phyloP scores from a whole-genome alignment of 2,329 filamentous ascomycete species.

The Niveomyces coronatus region DNA sequence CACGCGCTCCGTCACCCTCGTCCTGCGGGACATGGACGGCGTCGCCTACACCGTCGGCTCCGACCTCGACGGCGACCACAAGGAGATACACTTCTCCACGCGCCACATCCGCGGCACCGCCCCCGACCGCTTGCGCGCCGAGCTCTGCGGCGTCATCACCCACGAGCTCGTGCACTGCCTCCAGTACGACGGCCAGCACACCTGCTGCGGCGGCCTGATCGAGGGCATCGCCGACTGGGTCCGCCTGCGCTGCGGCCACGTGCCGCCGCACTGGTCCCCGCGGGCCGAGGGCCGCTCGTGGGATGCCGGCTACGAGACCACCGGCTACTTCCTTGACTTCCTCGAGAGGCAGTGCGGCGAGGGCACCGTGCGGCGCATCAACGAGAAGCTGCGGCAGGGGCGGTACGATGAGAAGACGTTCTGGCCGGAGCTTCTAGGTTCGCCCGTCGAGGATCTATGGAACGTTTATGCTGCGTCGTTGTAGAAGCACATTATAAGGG shows the following conservation, averaged over 20 bases:
- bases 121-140: constrained; percentile 36
- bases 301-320: constrained; percentile 85
- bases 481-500: constrained; percentile 9
- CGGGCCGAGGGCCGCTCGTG: constrained; percentile 47
- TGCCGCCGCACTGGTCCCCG: constrained; percentile 74
- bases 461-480: constrained; percentile 48
- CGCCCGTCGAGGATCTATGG: constrained; percentile 61
- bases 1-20: constrained; percentile 78
- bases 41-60: constrained; percentile 82
- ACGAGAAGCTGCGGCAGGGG: constrained; percentile 53
- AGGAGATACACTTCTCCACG: constrained; percentile 83
- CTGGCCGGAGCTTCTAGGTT: constrained; percentile 59
- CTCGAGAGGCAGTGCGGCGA: constrained; percentile 57
- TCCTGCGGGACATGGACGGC: constrained; percentile 69
- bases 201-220: constrained; percentile 65
- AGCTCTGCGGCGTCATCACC: constrained; percentile 74
- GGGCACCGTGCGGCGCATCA: constrained; percentile 51
- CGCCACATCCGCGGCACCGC: constrained; percentile 53
- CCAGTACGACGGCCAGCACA: constrained; percentile 60
- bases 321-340: constrained; percentile 84
- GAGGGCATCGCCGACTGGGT: constrained; percentile 95
- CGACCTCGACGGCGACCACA: constrained; percentile 74
- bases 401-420: constrained; percentile 56
- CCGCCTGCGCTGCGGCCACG: constrained; percentile 59
- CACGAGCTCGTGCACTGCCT: constrained; percentile 96